Conservation (phyloP, 2,329 filamentous ascomycete species). For the Xylariales sp. region DNA sequence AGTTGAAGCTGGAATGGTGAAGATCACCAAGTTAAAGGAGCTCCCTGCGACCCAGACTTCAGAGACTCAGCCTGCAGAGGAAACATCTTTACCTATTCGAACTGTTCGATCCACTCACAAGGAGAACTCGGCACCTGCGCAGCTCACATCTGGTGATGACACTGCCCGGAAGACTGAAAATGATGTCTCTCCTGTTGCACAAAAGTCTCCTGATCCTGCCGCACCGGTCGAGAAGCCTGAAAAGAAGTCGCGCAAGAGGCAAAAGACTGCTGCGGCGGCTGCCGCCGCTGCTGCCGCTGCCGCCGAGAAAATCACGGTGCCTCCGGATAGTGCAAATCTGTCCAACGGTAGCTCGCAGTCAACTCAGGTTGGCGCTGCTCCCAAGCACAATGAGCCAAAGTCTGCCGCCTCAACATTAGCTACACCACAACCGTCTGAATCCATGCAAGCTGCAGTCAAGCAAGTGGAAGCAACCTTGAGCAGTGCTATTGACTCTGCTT, state of each 20-base stretch:
- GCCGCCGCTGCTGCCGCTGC: slow-evolving; percentile 36
- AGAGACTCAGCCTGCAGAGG: slow-evolving; percentile 41
- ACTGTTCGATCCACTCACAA: slow-evolving; percentile 19
- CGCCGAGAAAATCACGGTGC: slow-evolving; percentile 38
- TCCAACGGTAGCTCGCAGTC: slow-evolving; percentile 34
- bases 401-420: slow-evolving; percentile 14
- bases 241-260: slow-evolving; percentile 26
- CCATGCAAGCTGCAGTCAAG: slow-evolving; percentile 49
- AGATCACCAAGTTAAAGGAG: slow-evolving; percentile 64
- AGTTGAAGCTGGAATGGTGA: slow-evolving; percentile 67
- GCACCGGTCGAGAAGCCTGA: slow-evolving; percentile 25
- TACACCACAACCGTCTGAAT: slow-evolving; percentile 30
- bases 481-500: slow-evolving; percentile 48
- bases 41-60: slow-evolving; percentile 40
- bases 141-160: slow-evolving; percentile 17
- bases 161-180: slow-evolving; percentile 15
- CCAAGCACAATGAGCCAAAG: slow-evolving; percentile 27
- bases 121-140: slow-evolving; percentile 17
- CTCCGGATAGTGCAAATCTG: slow-evolving; percentile 40
- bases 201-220: slow-evolving; percentile 20
- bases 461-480: slow-evolving; percentile 47
- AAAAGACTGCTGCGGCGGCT: slow-evolving; percentile 55
- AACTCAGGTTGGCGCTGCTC: slow-evolving; percentile 26
- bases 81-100: slow-evolving; percentile 25
- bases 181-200: slow-evolving; percentile 21